Evolutionary conservation across 441 rosid genomes (phyloP).

Genomic region (Rhodomyrtus psidioides): DNA sequence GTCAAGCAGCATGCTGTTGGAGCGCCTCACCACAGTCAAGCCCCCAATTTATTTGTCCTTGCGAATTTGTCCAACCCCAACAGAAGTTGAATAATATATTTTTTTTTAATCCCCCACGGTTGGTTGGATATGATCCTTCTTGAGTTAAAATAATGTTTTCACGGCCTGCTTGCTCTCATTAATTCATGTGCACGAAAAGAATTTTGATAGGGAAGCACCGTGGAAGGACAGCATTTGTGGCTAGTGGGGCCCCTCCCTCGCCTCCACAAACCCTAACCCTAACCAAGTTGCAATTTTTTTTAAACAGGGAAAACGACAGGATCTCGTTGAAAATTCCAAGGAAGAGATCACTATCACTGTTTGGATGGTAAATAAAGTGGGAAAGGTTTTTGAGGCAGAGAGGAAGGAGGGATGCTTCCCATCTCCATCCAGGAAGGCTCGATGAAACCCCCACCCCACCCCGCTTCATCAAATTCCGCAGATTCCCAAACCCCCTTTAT

Average conservation of each 20-base stretch:
- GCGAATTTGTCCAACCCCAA: neutral
- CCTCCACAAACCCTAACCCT: neutral
- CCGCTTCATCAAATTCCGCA: too few relatives aligned
- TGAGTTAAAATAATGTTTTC: neutral
- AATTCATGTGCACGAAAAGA: neutral
- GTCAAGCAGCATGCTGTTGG: neutral
- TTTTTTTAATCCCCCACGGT: too few relatives aligned
- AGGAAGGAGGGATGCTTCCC: slow-evolving; percentile 18
- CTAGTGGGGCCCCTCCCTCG: neutral
- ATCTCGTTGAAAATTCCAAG: neutral
- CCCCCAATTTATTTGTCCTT: neutral
- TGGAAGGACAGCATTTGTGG: neutral
- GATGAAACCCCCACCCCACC: neutral
- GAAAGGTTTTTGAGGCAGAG: too few relatives aligned
- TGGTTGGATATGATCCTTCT: too few relatives aligned
- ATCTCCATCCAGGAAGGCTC: slow-evolving; percentile 19
- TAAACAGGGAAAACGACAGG: neutral
- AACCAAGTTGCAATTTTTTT: neutral
- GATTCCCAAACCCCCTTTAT: neutral
- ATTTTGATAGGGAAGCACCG: neutral
- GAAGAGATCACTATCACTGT: neutral
- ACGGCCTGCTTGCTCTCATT: neutral
- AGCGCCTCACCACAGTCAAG: neutral
- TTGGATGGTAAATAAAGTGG: neutral
- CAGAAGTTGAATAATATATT: neutral